Evolutionary conservation across 1,284 basidiomycete genomes (phyloP).

Genomic region (Polyporus tsugae): DNA sequence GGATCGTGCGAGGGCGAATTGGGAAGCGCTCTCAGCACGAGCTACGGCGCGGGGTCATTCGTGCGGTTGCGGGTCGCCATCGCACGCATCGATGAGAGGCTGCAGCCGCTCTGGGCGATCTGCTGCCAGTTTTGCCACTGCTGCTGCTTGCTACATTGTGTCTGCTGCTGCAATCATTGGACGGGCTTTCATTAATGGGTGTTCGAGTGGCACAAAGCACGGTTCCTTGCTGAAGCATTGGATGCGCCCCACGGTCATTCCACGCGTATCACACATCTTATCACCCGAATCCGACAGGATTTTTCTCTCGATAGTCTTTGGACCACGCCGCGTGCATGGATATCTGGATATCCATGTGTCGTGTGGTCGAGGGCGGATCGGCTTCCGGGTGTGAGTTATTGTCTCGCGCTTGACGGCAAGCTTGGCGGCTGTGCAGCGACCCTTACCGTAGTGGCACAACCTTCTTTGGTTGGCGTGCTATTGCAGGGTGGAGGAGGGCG

Average conservation of each 20-base stretch:
- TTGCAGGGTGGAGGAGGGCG: constrained; percentile 16
- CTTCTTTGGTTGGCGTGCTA: constrained; percentile 20
- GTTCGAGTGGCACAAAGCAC: constrained; percentile 13
- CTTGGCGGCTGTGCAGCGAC: constrained; percentile 19
- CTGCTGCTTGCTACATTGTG: constrained; percentile 9
- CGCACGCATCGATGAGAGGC: constrained; percentile 26
- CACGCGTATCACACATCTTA: constrained; percentile 21
- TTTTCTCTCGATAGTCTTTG: constrained; percentile 1
- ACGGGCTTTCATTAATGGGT: constrained; percentile 1
- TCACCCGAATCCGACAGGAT: constrained; percentile 15
- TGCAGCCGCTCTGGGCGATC: constrained; percentile 10
- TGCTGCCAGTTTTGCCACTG: not conserved
- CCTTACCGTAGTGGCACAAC: constrained; percentile 26
- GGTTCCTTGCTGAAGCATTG: constrained; percentile 7
- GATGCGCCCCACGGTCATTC: constrained; percentile 6
- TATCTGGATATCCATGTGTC: constrained; percentile 19
- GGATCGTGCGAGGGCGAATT: not conserved
- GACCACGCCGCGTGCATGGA: not conserved
- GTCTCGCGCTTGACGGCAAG: constrained; percentile 7
- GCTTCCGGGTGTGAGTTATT: constrained; percentile 25
- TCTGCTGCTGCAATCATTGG: constrained; percentile 2
- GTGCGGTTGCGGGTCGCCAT: constrained; percentile 8
- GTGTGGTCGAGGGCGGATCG: constrained; percentile 21
- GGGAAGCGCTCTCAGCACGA: constrained; percentile 23
- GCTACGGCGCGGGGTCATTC: constrained; percentile 17